A percentile compares a stretch with the other conserved stretches of the same genome.
These are phyloP conservation scores for Dryas drummondii DNA, from an alignment of 306 rosid species.

Conservation along the genomic window DNA sequence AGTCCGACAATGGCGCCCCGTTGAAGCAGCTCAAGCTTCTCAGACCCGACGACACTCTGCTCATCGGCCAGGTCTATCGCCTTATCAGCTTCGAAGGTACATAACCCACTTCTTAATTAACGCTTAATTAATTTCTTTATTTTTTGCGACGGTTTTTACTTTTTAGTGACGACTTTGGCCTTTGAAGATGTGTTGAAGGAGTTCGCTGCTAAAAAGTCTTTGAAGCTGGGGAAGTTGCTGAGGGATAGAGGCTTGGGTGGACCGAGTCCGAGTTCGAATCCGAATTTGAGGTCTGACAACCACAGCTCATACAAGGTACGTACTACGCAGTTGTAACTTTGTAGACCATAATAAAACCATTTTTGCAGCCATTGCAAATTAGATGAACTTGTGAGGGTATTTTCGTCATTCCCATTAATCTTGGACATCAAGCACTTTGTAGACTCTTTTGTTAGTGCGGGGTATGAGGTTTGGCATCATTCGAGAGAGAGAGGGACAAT, in stretches of 20 bases:
- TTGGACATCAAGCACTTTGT: conserved; percentile 7
- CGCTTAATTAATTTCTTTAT: background rate
- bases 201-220: conserved; percentile 79
- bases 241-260: conserved; percentile 49
- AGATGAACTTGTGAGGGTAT: background rate
- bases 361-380: background rate
- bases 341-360: background rate
- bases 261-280: conserved; percentile 32
- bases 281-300: conserved; percentile 29
- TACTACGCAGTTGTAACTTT: background rate
- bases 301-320: conserved; percentile 36
- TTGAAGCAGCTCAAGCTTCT: conserved; percentile 85
- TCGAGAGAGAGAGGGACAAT: background rate
- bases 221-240: conserved; percentile 70
- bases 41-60: conserved; percentile 79
- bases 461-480: background rate
- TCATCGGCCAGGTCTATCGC: conserved; percentile 84
- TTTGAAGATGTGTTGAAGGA: conserved; percentile 82
- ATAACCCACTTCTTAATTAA: no score
- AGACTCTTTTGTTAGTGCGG: background rate
- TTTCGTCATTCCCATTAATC: background rate
- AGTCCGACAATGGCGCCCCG: conserved; percentile 54
- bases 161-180: background rate
- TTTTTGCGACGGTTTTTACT: background rate
- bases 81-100: conserved; percentile 81